Evolutionary conservation across 345 rosid species (phyloP).

Genomic region (Heritiera fomes): DNA sequence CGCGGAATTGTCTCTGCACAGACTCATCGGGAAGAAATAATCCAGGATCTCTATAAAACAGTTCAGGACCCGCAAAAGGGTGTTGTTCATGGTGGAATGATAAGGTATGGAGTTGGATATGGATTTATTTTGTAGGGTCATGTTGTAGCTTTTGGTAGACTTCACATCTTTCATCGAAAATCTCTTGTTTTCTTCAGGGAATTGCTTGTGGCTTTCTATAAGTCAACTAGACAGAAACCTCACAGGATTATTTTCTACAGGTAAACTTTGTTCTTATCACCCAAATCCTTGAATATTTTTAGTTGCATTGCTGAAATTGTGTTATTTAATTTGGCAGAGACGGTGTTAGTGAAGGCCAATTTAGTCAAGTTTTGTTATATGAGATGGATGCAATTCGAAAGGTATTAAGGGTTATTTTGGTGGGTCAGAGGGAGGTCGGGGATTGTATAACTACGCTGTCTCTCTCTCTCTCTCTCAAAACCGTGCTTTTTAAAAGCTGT

Average conservation of each 20-base stretch:
- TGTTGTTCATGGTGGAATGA: constrained; percentile 50
- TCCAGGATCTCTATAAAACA: constrained; percentile 55
- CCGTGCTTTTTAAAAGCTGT: background rate
- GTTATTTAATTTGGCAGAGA: constrained; percentile 45
- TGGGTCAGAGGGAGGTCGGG: too few species aligned
- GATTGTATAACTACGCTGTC: too few species aligned
- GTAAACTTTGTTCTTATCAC: constrained; percentile 22
- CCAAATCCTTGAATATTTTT: background rate
- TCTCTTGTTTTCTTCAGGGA: constrained; percentile 44
- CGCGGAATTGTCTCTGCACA: constrained; percentile 75
- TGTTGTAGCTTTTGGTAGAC: background rate
- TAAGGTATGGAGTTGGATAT: constrained; percentile 44
- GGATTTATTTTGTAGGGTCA: background rate
- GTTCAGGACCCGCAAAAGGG: constrained; percentile 37
- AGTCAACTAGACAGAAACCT: constrained; percentile 46
- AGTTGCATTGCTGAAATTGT: background rate
- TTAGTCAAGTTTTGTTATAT: constrained; percentile 57
- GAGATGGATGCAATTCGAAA: constrained; percentile 64
- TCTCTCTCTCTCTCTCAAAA: too few species aligned
- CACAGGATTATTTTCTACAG: constrained; percentile 67
- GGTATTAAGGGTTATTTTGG: constrained; percentile 28
- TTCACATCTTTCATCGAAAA: background rate
- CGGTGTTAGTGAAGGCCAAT: constrained; percentile 88
- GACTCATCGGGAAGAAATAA: constrained; percentile 64
- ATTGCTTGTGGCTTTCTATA: constrained; percentile 44